Evolutionary conservation across 352 stramenopile species (phyloP), one percentile per base, ranked within the genome.

Genomic region (Phytophthora agathidicida): DNA sequence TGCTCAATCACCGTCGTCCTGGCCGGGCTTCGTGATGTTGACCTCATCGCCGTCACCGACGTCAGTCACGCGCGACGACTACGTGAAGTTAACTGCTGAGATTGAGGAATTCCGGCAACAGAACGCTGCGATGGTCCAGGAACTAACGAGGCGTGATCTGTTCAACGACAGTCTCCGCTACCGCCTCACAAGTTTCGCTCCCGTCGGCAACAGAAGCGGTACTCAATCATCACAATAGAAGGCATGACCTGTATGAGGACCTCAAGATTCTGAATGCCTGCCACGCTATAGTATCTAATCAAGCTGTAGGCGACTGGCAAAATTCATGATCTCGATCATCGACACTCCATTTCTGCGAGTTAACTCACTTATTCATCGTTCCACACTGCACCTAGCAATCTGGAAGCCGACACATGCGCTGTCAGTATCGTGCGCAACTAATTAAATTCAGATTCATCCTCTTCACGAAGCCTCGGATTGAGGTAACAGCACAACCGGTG

Each of bases 151-250:
- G 50, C 55, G 63, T 13, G 75, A 82, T 37, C 60, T 82, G 5
- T 80, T 81, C 28, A 66, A 69, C 47, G 80, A 76, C 44, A 67
- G 72, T 39, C 57, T 74, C 28, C 69, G 73, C 41, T 75, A 82
- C 28, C 58, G 75, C 6, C 42, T 85, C 32, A 33, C 64, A 1
- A 64, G 64, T 3, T 66, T 75, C 14, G 23, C 30, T n/a, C 37
- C 45, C 0, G 11, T 38, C 6, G 41, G 28, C 22, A 33, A 41
- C 48, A 43, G 23, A 16, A 27, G 23, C 23, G 27, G 20, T 13
- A 44, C 41, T 5, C 49, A 59, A 10, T 45, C 73, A 28, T 63
- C 63, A 14, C 48, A 23, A 60, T 72, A 22, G 62, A 73, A 38
- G 54, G 64, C 2, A 9, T 48, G 9, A 32, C 30, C 22, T 74